Evolutionary conservation across 1,284 basidiomycete species (phyloP).

Genomic region (Irpex sp.): DNA sequence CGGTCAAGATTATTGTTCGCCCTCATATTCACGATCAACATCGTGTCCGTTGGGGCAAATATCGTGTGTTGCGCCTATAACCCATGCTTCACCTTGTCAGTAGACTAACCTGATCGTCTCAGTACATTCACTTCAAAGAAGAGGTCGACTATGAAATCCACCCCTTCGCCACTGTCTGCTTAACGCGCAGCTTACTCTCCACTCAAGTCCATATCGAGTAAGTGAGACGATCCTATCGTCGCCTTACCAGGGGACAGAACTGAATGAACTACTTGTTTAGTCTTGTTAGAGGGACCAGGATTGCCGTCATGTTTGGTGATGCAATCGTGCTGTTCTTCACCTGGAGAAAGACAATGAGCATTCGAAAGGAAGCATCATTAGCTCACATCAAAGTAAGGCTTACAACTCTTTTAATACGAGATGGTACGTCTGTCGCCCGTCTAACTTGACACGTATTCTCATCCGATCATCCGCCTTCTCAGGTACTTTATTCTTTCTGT

Average conservation of each 20-base stretch:
- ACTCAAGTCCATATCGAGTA: neutral
- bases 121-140: neutral
- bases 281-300: neutral
- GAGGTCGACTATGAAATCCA: neutral
- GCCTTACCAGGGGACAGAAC: too few species aligned
- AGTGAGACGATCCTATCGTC: neutral
- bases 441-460: neutral
- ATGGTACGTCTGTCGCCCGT: neutral
- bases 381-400: neutral
- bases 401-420: neutral
- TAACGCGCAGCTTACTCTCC: neutral
- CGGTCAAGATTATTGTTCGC: neutral
- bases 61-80: neutral
- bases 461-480: neutral
- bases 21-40: neutral
- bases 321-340: neutral
- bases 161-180: neutral
- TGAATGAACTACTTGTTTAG: neutral
- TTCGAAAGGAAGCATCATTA: neutral
- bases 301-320: neutral
- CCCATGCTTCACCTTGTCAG: neutral
- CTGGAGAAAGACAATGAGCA: neutral
- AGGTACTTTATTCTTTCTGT: slow-evolving; percentile 2
- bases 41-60: neutral
- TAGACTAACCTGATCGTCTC: neutral